Evolutionary conservation across 495 filamentous ascomycete genomes (phyloP).

Genomic region (Podospora bellae-mahoneyi): DNA sequence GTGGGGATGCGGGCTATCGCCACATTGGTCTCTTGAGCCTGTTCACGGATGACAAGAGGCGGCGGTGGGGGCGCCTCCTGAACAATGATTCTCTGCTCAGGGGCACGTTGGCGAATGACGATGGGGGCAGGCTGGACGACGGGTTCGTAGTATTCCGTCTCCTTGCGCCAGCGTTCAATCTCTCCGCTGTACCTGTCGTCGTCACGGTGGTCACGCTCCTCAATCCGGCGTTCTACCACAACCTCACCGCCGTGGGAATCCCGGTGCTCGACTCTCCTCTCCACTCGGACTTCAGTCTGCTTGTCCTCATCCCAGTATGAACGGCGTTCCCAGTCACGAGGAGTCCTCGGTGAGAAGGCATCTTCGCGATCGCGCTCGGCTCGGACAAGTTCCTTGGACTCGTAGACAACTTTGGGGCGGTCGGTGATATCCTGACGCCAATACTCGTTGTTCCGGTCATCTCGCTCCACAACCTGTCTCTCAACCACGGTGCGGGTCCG

Average conservation of each 20-base stretch:
- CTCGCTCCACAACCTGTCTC: conserved; percentile 31
- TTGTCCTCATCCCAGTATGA: conserved; percentile 41
- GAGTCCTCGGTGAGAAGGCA: conserved; percentile 24
- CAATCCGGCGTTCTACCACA: conserved; percentile 46
- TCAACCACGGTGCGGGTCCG: conserved; percentile 31
- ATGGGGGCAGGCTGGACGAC: conserved; percentile 51
- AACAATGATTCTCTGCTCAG: conserved; percentile 69
- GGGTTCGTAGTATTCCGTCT: conserved; percentile 64
- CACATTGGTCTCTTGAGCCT: conserved; percentile 48
- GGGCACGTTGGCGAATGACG: conserved; percentile 60
- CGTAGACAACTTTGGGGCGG: conserved; percentile 36
- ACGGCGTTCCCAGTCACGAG: conserved; percentile 42
- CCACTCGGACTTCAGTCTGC: conserved; percentile 41
- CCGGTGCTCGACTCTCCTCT: conserved; percentile 43
- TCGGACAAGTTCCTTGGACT: conserved; percentile 39
- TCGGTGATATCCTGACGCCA: conserved; percentile 23
- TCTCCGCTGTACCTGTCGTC: conserved; percentile 43
- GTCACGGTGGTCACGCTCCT: conserved; percentile 37
- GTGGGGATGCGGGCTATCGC: conserved; percentile 52
- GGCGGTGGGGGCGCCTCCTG: conserved; percentile 64
- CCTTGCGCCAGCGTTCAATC: conserved; percentile 60
- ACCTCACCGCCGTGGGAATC: conserved; percentile 41
- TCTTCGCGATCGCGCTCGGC: conserved; percentile 33
- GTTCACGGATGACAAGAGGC: conserved; percentile 62
- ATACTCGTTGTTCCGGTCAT: conserved; percentile 29